phyloP scores from a whole-genome alignment of 306 rosid genomes.

The Vachellia collinsii region DNA sequence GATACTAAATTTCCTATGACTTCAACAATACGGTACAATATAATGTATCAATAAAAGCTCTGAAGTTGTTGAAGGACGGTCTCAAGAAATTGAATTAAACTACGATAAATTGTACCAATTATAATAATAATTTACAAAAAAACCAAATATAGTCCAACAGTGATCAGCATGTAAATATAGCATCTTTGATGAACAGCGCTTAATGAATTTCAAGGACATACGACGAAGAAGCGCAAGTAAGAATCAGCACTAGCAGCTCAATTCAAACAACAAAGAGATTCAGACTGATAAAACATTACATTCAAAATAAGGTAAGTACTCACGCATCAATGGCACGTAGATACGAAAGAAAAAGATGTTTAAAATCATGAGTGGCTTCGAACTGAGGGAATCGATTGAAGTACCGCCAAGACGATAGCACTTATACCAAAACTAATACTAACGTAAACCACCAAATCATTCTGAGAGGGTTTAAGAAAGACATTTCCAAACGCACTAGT shows the following conservation, averaged over 20 bases:
- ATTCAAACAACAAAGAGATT: neutral
- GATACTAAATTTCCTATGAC: neutral
- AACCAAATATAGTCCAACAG: neutral
- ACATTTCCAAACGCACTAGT: neutral
- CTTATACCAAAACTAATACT: neutral
- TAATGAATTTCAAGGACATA: neutral
- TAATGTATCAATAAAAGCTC: neutral
- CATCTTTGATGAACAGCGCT: neutral
- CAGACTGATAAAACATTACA: neutral
- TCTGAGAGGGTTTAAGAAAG: neutral
- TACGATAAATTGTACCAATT: neutral
- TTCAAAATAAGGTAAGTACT: neutral
- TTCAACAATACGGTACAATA: neutral
- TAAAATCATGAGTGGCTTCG: constrained; percentile 19
- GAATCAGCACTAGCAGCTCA: neutral
- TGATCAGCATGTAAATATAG: neutral
- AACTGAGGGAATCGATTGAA: constrained; percentile 20
- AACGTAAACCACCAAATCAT: constrained; percentile 3
- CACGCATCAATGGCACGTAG: neutral
- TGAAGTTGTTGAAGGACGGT: neutral
- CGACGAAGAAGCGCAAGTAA: neutral
- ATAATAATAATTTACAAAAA: neutral
- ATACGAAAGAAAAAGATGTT: neutral
- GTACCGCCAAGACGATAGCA: neutral
- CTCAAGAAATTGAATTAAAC: no score